Conservation (phyloP, 177 flowering plant species). For the Vitis hybrid region DNA sequence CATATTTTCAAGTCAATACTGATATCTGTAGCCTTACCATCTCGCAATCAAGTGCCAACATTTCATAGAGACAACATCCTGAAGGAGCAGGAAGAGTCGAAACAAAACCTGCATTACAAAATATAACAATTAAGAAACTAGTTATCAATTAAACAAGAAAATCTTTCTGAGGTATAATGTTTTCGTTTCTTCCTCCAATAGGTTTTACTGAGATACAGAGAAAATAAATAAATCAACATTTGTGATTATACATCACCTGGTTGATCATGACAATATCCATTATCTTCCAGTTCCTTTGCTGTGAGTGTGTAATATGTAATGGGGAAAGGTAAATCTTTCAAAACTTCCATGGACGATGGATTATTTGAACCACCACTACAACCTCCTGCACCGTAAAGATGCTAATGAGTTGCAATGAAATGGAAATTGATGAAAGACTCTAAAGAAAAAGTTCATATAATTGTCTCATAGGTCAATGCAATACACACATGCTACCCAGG, state of each 20-base stretch:
- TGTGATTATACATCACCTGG: constrained; percentile 43
- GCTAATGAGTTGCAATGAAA: not conserved
- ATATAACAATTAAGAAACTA: constrained; percentile 3
- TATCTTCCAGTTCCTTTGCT: constrained; percentile 77
- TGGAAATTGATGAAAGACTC: not conserved
- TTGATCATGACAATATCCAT: constrained; percentile 60
- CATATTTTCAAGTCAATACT: not conserved
- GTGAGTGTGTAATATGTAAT: constrained; percentile 85
- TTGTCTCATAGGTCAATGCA: not conserved
- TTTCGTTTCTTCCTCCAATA: too few relatives aligned
- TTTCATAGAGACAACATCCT: constrained; percentile 58
- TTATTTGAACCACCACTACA: constrained; percentile 18
- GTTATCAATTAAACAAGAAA: not conserved
- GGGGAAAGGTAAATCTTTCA: constrained; percentile 76
- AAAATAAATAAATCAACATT: not conserved
- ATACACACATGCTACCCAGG: not conserved
- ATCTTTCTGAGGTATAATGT: too few relatives aligned
- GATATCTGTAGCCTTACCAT: constrained; percentile 57
- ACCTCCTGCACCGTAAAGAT: constrained; percentile 32
- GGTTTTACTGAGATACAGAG: not conserved
- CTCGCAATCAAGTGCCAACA: constrained; percentile 96
- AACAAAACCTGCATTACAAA: constrained; percentile 52
- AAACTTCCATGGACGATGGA: constrained; percentile 18
- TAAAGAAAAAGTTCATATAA: not conserved
- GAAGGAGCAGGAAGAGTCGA: constrained; percentile 75